Conservation (phyloP, 177 flowering plant genomes). For the Vitis hybrid region DNA sequence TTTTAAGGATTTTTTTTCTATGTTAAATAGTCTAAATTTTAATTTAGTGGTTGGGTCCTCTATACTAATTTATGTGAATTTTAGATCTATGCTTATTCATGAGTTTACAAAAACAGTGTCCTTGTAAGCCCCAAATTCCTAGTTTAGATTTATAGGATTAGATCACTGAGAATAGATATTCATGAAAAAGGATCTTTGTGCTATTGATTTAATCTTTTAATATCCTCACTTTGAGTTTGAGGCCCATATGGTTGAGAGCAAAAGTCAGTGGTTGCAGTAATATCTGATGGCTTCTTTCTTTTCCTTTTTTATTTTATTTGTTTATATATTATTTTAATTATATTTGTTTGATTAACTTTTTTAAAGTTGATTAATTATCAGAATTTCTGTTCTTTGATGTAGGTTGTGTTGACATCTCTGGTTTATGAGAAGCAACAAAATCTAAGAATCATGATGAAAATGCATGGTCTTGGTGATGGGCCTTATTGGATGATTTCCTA, state of each 20-base stretch:
- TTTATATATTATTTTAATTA: too few relatives aligned
- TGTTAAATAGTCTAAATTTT: neutral
- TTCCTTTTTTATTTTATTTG: too few relatives aligned
- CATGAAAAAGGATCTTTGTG: too few relatives aligned
- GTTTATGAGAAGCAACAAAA: conserved; percentile 90
- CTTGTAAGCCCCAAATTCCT: neutral
- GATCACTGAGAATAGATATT: neutral
- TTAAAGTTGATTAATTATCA: neutral
- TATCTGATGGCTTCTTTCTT: neutral
- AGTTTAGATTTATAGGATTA: neutral
- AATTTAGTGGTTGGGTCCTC: neutral
- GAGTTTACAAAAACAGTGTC: neutral
- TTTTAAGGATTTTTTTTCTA: neutral
- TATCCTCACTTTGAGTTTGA: neutral
- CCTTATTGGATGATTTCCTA: conserved; percentile 94
- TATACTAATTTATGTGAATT: neutral
- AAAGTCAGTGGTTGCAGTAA: neutral
- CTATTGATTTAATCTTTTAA: neutral
- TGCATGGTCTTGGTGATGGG: conserved; percentile 99
- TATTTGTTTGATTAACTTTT: too few relatives aligned
- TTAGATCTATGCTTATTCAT: neutral
- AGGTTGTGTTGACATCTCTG: conserved; percentile 70
- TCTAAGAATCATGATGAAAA: conserved; percentile 97
- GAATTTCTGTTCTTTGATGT: conserved; percentile 18
- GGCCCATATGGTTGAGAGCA: neutral